These are phyloP conservation scores for Cicer cuneatum DNA, from an alignment of 306 rosid species.

Conservation along the genomic window DNA sequence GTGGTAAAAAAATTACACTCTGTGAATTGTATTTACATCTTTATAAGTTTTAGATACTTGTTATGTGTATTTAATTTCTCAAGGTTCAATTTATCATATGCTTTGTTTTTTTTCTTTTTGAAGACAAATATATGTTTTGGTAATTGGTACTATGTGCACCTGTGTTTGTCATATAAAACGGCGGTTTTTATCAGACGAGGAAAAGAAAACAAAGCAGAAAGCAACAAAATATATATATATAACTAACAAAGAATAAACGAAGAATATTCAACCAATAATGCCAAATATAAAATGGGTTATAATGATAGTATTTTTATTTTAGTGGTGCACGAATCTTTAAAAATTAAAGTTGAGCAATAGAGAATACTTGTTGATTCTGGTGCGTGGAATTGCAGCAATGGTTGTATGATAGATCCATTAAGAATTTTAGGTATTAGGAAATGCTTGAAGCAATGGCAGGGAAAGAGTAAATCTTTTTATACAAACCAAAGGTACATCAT, in stretches of 20 bases:
- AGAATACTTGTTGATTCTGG: neutral
- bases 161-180: neutral
- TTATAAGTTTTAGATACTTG: no score
- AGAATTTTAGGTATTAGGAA: neutral
- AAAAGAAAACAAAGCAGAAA: no score
- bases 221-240: no score
- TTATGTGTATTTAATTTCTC: no score
- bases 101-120: no score
- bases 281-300: neutral
- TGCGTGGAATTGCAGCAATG: slow-evolving; percentile 29
- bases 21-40: no score
- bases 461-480: neutral
- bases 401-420: neutral
- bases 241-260: neutral
- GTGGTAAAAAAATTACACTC: no score
- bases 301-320: neutral
- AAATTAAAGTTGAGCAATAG: neutral
- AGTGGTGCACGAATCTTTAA: neutral
- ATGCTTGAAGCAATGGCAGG: slow-evolving; percentile 3
- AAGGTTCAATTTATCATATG: no score
- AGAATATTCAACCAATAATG: slow-evolving; percentile 13
- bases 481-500: neutral
- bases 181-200: neutral
- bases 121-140: neutral
- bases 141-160: neutral